Evolutionary conservation across 2,329 filamentous ascomycete species (phyloP).

Genomic region (Delphinella strobiligena): DNA sequence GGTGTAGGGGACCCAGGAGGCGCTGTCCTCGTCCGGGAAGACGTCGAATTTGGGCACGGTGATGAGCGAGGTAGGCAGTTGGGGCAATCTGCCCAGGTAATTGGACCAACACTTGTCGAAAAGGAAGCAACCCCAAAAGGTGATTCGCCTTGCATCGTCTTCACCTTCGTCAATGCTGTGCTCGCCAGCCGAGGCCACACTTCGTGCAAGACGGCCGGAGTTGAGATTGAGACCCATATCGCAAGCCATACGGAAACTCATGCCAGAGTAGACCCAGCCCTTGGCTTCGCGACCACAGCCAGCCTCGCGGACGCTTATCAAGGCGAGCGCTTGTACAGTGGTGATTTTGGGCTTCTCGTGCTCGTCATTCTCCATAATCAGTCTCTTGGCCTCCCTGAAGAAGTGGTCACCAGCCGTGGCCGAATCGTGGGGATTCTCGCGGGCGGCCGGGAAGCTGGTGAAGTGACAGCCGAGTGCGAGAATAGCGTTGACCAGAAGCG

Average conservation of each 20-base stretch:
- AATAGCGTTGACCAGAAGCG: slow-evolving; percentile 86
- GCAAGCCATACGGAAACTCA: slow-evolving; percentile 95
- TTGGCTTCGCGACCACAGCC: slow-evolving; percentile 89
- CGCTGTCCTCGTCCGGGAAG: slow-evolving; percentile 76
- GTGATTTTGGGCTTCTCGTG: slow-evolving; percentile 80
- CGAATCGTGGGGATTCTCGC: slow-evolving; percentile 58
- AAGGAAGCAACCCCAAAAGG: slow-evolving; percentile 96
- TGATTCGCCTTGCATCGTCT: slow-evolving; percentile 77
- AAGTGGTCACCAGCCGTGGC: slow-evolving; percentile 91
- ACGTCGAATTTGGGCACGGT: slow-evolving; percentile 84
- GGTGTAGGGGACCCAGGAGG: slow-evolving; percentile 78
- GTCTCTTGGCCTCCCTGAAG: slow-evolving; percentile 80
- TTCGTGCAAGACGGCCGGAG: slow-evolving; percentile 56
- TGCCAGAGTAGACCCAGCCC: slow-evolving; percentile 96
- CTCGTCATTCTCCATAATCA: slow-evolving; percentile 84
- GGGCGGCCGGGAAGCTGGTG: slow-evolving; percentile 62
- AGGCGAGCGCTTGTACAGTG: slow-evolving; percentile 81
- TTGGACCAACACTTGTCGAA: slow-evolving; percentile 99
- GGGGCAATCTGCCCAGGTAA: slow-evolving; percentile 82
- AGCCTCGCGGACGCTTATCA: slow-evolving; percentile 95
- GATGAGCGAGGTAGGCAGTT: slow-evolving; percentile 66
- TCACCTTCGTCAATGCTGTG: slow-evolving; percentile 63
- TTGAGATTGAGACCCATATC: slow-evolving; percentile 89
- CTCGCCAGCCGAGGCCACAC: slow-evolving; percentile 45
- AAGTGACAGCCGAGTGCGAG: slow-evolving; percentile 89